Base-by-base conservation (phyloP, 2,329 filamentous ascomycete genomes). In the Aureobasidium zeae region DNA sequence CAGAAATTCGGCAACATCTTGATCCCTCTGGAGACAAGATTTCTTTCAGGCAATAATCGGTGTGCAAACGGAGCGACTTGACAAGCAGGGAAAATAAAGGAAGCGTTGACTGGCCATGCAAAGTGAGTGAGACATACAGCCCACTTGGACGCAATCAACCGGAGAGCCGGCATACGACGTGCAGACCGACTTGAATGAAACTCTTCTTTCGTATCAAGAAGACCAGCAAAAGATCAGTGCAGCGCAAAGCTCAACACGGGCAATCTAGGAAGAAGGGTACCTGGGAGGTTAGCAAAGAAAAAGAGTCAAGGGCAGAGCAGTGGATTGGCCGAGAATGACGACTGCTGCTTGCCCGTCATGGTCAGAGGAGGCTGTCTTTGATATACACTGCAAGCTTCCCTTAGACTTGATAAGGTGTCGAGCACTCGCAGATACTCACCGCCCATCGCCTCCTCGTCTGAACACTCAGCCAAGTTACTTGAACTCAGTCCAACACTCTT, bases 121-220 rank as follows among this genome's bases (percentile, higher is more conserved):
- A 44, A 44, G 39, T 44, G 24, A 16, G 30, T 44, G 39, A 44
- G 39, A 44, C 39, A 44, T 44, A 44, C 39, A 44, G 31, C 24
- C 31, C 31, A 34, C 31, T 35, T 29, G 30, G 29, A 44, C 31
- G 39, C 39, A 44, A 35, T 29, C 39, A 44, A 44, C 39, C 39
- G 39, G 24, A 20, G 24, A n/a, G 9, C 39, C 39, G 31, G 39
- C 39, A 44, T 44, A 44, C n/a, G 31, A 44, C 21, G 26, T 35
- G 39, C 39, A 44, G 30, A 33, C 39, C 39, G 30, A 44, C n/a
- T 34, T 34, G 39, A 34, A 34, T 44, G 22, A 29, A 29, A 33
- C 7, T 19, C 15, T 25, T 17, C 21, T 26, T 16, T 33, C 16
- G 29, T 24, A 31, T 17, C 15, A 44, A 34, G 26, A 44, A 35